These are phyloP conservation scores for Huntiella savannae DNA, from an alignment of 2,329 filamentous ascomycete genomes.

Conservation along the genomic window DNA sequence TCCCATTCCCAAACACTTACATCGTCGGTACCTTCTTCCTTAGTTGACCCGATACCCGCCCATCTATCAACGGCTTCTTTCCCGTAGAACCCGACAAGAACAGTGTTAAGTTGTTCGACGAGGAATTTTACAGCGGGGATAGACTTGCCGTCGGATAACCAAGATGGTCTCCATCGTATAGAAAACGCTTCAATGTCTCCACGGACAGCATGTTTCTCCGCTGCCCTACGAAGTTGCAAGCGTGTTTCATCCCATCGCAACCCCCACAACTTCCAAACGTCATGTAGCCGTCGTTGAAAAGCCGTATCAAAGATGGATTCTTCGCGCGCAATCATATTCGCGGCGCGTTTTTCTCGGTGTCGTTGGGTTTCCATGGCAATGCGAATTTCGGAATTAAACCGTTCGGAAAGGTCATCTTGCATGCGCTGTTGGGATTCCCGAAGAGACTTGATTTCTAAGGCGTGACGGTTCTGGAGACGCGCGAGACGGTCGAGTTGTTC, in stretches of 20 bases:
- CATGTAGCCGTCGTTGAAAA: conserved; percentile 4
- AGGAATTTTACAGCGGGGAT: not conserved
- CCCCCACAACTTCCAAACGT: conserved; percentile 9
- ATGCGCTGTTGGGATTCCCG: conserved; percentile 10
- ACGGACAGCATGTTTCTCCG: too few species aligned
- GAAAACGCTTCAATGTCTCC: too few species aligned
- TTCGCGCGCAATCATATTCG: conserved; percentile 8
- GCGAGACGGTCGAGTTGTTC: conserved; percentile 4
- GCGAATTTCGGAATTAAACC: conserved; percentile 5
- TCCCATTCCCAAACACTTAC: conserved; percentile 11
- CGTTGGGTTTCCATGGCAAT: conserved; percentile 4
- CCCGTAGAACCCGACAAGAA: conserved; percentile 7
- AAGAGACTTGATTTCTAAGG: conserved; percentile 8
- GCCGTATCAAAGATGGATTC: conserved; percentile 8
- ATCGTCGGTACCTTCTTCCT: conserved; percentile 1
- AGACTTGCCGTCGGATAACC: conserved; percentile 3
- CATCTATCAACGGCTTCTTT: conserved; percentile 8
- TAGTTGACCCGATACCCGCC: not conserved
- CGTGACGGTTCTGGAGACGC: conserved; percentile 3
- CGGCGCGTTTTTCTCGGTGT: conserved; percentile 6
- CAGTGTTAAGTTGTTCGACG: conserved; percentile 1
- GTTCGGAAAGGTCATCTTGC: conserved; percentile 8
- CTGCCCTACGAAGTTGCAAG: not conserved
- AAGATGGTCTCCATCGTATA: not conserved
- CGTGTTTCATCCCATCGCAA: conserved; percentile 10